A percentile compares a stretch with the other conserved stretches of the same genome.
phyloP scores from a whole-genome alignment of 148 eudicot genomes.

The Bassia scoparia region DNA sequence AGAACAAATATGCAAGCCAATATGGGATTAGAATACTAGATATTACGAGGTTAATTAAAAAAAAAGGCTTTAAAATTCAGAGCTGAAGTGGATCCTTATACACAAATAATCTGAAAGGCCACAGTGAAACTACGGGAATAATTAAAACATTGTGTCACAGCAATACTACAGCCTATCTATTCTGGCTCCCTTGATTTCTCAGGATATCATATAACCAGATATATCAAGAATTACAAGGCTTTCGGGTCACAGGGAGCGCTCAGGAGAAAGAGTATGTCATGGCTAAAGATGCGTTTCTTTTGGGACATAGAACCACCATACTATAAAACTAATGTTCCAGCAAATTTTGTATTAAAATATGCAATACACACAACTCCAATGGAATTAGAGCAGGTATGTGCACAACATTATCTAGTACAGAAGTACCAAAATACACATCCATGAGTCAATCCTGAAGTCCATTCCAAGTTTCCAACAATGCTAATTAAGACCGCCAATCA shows the following conservation, averaged over 20 bases:
- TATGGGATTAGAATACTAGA: background rate
- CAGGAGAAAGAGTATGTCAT: too few relatives aligned
- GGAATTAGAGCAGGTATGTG: background rate
- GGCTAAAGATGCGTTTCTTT: background rate
- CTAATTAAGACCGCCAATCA: too few relatives aligned
- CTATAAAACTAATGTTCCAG: background rate
- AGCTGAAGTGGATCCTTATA: background rate
- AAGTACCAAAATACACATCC: background rate
- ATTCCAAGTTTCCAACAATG: too few relatives aligned
- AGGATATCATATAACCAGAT: too few relatives aligned
- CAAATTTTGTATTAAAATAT: background rate
- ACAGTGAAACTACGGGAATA: background rate
- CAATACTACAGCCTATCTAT: background rate
- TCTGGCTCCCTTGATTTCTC: background rate
- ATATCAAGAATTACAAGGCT: too few relatives aligned
- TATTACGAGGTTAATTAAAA: background rate
- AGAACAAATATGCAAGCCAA: background rate
- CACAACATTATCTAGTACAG: too few relatives aligned
- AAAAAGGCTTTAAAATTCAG: background rate
- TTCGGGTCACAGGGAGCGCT: background rate
- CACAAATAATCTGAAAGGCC: background rate
- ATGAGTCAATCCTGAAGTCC: background rate
- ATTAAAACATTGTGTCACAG: background rate
- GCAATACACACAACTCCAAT: background rate
- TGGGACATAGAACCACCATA: background rate